phyloP scores from a whole-genome alignment of 176 grass and related monocot species.

The Lolium perenne region DNA sequence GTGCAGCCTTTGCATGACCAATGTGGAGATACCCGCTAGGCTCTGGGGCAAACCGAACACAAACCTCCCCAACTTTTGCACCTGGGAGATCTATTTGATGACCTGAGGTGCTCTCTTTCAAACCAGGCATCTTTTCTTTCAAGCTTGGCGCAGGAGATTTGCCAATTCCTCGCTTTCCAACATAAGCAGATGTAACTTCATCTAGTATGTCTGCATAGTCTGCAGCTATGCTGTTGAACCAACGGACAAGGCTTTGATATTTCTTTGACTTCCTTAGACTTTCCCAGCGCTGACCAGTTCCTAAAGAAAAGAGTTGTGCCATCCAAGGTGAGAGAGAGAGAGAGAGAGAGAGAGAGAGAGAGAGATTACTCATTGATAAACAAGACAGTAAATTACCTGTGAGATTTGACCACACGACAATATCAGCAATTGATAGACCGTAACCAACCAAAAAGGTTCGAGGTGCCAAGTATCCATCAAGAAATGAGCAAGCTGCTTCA shows the following conservation, averaged over 20 bases:
- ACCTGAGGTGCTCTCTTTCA: no score
- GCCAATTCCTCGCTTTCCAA: no score
- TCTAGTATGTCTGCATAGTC: conserved; percentile 42
- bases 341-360: no score
- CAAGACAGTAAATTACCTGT: conserved; percentile 60
- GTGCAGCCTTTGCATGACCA: conserved; percentile 84
- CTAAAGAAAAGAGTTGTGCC: no score
- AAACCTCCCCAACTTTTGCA: conserved; percentile 43
- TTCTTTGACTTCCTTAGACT: no score
- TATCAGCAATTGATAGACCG: conserved; percentile 70
- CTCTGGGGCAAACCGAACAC: conserved; percentile 18
- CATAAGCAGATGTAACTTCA: no score
- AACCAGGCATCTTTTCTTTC: no score
- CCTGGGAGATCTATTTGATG: conserved; percentile 56
- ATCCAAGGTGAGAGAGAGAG: no score
- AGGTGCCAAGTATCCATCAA: conserved; percentile 63
- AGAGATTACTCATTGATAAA: neutral
- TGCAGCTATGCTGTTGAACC: conserved; percentile 69
- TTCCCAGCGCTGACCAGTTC: no score
- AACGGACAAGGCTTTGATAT: conserved; percentile 63
- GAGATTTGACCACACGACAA: conserved; percentile 80
- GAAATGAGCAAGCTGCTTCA: conserved; percentile 62
- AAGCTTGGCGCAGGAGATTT: no score
- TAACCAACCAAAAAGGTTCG: conserved; percentile 78
- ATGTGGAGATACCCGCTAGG: conserved; percentile 77